These are phyloP conservation scores for Floccularia luteovirens DNA, from an alignment of 768 basidiomycete species.

Conservation along the genomic window DNA sequence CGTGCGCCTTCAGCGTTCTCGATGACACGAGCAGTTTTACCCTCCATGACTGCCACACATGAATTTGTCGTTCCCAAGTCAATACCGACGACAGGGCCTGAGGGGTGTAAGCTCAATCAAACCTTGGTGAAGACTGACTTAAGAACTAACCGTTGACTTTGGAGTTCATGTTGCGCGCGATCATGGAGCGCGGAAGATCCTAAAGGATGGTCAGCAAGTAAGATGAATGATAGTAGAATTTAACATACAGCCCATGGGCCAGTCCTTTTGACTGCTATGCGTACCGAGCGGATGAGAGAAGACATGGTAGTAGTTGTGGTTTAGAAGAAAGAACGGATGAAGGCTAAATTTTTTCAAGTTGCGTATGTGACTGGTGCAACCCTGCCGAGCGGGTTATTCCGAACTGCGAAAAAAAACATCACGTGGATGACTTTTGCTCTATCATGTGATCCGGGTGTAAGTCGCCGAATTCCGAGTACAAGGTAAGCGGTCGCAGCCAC, in stretches of 20 bases:
- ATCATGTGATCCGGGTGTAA: background rate
- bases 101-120: slow-evolving; percentile 1
- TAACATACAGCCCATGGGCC: slow-evolving; percentile 56
- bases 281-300: slow-evolving; percentile 58
- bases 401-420: slow-evolving; percentile 12
- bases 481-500: background rate
- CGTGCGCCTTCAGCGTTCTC: slow-evolving; percentile 98
- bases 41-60: slow-evolving; percentile 93
- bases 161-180: slow-evolving; percentile 92
- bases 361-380: slow-evolving; percentile 25
- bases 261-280: slow-evolving; percentile 48
- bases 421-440: background rate
- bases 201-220: slow-evolving; percentile 18
- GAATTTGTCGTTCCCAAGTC: slow-evolving; percentile 94
- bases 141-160: slow-evolving; percentile 74
- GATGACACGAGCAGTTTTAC: slow-evolving; percentile 88
- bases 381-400: slow-evolving; percentile 30
- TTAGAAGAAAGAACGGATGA: slow-evolving; percentile 27
- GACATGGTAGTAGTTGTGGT: slow-evolving; percentile 61
- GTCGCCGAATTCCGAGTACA: too few species aligned
- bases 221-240: background rate
- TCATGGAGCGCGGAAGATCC: slow-evolving; percentile 63
- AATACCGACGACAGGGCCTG: slow-evolving; percentile 91
- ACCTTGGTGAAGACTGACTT: slow-evolving; percentile 4
- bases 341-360: slow-evolving; percentile 34